These are phyloP conservation scores for Rhodotorula sp. DNA, from an alignment of 1,284 basidiomycete species.

Conservation along the genomic window DNA sequence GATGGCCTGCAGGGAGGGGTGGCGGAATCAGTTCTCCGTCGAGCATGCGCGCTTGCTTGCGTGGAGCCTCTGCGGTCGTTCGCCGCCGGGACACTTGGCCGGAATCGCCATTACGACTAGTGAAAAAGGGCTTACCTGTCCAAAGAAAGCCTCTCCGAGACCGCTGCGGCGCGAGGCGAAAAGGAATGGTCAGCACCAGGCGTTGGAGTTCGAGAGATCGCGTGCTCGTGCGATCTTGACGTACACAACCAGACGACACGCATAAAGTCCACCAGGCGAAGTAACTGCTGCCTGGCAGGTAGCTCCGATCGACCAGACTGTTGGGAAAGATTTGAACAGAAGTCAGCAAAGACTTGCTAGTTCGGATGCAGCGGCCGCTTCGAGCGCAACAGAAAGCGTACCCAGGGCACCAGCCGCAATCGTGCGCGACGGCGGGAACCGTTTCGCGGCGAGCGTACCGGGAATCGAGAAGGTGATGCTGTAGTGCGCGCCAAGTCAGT, in stretches of 20 bases:
- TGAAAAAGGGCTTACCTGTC: slow-evolving; percentile 27
- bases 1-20: slow-evolving; percentile 30
- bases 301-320: slow-evolving; percentile 51
- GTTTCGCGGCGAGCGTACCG: slow-evolving; percentile 45
- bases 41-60: no score
- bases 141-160: slow-evolving; percentile 47
- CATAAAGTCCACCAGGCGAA: slow-evolving; percentile 47
- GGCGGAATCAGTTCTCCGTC: background rate
- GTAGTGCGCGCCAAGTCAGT: background rate
- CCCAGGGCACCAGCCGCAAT: slow-evolving; percentile 50
- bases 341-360: no score
- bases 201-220: no score
- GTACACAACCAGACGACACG: slow-evolving; percentile 50
- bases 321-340: no score
- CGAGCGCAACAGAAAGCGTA: no score
- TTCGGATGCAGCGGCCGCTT: no score
- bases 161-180: slow-evolving; percentile 33
- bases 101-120: no score
- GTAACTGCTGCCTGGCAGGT: slow-evolving; percentile 49
- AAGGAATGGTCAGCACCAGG: no score
- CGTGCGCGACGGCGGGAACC: slow-evolving; percentile 47
- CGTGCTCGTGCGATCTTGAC: no score
- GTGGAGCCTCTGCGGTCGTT: no score
- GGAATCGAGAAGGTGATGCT: slow-evolving; percentile 36
- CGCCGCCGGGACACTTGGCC: no score